Evolutionary conservation across 225 moss, liverwort and hornwort genomes (phyloP).

Genomic region (Pleurozium schreberi): DNA sequence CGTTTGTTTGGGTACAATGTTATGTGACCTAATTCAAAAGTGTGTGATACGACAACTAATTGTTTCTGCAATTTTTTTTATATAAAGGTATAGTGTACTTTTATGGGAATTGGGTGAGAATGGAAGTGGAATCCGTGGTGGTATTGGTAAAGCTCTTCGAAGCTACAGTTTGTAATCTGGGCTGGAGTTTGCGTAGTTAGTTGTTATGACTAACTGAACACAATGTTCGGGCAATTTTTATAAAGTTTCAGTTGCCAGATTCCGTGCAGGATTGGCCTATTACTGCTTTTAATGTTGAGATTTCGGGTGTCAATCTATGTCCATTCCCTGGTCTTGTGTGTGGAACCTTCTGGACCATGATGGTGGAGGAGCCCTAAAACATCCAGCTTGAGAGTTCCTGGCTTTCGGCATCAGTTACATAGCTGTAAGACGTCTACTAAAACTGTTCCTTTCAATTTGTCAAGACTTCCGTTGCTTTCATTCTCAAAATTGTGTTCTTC

Average conservation of each 20-base stretch:
- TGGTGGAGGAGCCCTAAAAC: background rate
- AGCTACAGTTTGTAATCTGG: background rate
- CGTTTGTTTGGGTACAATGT: background rate
- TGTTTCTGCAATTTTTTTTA: conserved; percentile 3
- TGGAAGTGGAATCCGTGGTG: background rate
- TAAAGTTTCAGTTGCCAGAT: background rate
- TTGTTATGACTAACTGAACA: background rate
- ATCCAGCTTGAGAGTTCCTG: background rate
- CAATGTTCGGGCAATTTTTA: background rate
- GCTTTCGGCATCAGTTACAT: background rate
- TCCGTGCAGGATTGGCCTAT: background rate
- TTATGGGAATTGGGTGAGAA: background rate
- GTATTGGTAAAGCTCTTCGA: background rate
- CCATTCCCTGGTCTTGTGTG: background rate
- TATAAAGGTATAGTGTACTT: background rate
- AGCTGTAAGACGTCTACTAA: background rate
- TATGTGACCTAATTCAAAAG: conserved; percentile 12
- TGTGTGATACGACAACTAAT: conserved; percentile 25
- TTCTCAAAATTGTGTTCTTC: background rate
- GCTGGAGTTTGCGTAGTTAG: background rate
- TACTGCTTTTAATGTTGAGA: background rate
- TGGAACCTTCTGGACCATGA: background rate
- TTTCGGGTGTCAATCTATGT: background rate
- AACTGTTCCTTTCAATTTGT: background rate
- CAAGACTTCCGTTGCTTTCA: background rate